Percentiles rank a stretch among this genome's conserved stretches.
phyloP scores from a whole-genome alignment of 1,139 yeast genomes.

The Yamadazyma dushanensis region DNA sequence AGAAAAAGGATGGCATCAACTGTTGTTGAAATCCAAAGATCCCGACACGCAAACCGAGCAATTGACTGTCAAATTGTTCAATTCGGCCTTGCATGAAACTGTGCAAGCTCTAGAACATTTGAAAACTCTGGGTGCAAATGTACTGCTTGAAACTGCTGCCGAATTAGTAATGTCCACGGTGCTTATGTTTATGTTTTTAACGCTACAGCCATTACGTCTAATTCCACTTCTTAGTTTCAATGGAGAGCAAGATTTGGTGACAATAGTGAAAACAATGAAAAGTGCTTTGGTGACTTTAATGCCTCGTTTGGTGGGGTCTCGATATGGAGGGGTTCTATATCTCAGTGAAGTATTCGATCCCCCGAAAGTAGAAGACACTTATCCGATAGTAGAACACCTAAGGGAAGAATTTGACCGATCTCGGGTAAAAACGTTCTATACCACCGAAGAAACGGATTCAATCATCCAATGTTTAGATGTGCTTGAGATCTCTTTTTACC shows the following conservation, averaged over 20 bases:
- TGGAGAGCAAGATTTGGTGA: conserved; percentile 6
- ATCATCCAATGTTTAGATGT: neutral
- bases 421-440: neutral
- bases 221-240: conserved; percentile 20
- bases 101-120: neutral
- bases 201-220: conserved; percentile 27
- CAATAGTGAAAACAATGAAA: conserved; percentile 5
- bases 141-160: conserved; percentile 4
- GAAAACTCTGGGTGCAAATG: neutral
- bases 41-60: neutral
- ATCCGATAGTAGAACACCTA: conserved; percentile 1
- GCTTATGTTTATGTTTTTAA: conserved; percentile 25
- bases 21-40: neutral
- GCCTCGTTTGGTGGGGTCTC: conserved; percentile 4
- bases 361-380: neutral
- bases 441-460: neutral
- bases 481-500: conserved; percentile 12
- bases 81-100: neutral
- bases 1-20: neutral
- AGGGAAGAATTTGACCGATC: neutral
- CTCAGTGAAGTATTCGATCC: neutral
- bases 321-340: neutral
- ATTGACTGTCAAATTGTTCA: neutral
- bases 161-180: conserved; percentile 22
- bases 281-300: neutral